phyloP scores from a whole-genome alignment of 345 rosid genomes.

The Acer saccharum region DNA sequence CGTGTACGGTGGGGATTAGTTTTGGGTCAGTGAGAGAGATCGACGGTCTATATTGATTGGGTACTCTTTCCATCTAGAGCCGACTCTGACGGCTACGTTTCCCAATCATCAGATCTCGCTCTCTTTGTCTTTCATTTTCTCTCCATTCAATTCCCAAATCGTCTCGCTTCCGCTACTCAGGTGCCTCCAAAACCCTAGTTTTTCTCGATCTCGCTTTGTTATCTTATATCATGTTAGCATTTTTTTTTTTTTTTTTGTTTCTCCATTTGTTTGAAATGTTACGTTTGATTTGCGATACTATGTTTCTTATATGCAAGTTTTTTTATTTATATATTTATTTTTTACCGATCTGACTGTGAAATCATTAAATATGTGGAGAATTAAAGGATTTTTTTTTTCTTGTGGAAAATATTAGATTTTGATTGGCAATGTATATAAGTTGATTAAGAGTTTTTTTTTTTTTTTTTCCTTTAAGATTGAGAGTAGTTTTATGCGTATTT shows the following conservation, averaged over 20 bases:
- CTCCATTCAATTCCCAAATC: constrained; percentile 4
- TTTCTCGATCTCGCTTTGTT: neutral
- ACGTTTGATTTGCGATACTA: neutral
- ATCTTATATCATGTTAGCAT: neutral
- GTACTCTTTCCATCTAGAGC: constrained; percentile 4
- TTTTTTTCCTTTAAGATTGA: neutral
- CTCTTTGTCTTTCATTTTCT: neutral
- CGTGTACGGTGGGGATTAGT: neutral
- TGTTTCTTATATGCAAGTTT: neutral
- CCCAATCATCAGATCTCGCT: constrained; percentile 9
- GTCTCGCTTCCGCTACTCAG: constrained; percentile 13
- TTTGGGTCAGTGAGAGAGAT: neutral
- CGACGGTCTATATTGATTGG: constrained; percentile 3
- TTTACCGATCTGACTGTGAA: neutral
- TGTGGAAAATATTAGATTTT: neutral
- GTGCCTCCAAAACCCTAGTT: constrained; percentile 13
- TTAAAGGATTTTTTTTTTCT: neutral
- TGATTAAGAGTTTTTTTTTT: neutral
- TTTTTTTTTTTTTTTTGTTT: neutral
- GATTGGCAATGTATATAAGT: neutral
- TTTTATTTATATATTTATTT: neutral
- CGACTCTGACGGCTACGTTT: constrained; percentile 15
- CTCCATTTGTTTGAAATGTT: neutral
- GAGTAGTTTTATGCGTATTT: neutral
- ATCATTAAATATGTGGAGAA: neutral